Base-by-base conservation (phyloP, 345 rosid species). In the Aurinia saxatilis region DNA sequence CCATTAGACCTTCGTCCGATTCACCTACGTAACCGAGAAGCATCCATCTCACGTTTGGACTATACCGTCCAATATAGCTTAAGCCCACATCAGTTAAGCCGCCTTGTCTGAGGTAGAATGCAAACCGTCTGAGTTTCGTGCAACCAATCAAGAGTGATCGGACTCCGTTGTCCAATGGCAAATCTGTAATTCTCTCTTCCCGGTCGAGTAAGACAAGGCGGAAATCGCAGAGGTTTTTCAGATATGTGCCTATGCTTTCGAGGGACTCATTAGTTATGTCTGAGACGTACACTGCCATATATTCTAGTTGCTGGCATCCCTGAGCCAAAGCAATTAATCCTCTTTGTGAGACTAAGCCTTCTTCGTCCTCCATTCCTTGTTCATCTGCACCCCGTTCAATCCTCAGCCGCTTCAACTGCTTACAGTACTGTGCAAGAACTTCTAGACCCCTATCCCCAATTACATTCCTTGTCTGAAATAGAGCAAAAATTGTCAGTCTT, bases 321-420 rank as follows among this genome's bases (percentile, higher is more conserved):
- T 81, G 85, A 57, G 97, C 88, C 70, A 93, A 60, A 29, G 88
- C 87, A 11, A 77, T 90, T 35, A 93, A 70, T 68, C 99, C 99
- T 79, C 87, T 77, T 14, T 93, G 96, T 10, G 99, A 79, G 57
- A 93, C 96, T 42, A 83, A 55, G 35, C 96, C 96, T 63, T 75
- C 95, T 80, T 87, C 97, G 57, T 90, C 96, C 73, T 74, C 95
- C 86, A 83, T 79, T 51, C 72, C 97, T 48, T 76, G 85, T 72
- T 87, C 99, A 70, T 90, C 96, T 16, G 87, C 96, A 70, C 95
- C 96, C 31, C 86, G 82, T 74, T 90, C 99, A 57, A 93, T 86
- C 79, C 99, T 76, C 64, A 93, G 90, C 81, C 99, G 80, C 77
- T 84, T 84, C 66, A 93, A 78, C 21, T 52, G 75, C 76, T 76